A percentile compares a stretch with the other conserved stretches of the same genome.
These are phyloP conservation scores for Aspergillus transmontanensis DNA, from an alignment of 2,329 filamentous ascomycete species.

Conservation along the genomic window DNA sequence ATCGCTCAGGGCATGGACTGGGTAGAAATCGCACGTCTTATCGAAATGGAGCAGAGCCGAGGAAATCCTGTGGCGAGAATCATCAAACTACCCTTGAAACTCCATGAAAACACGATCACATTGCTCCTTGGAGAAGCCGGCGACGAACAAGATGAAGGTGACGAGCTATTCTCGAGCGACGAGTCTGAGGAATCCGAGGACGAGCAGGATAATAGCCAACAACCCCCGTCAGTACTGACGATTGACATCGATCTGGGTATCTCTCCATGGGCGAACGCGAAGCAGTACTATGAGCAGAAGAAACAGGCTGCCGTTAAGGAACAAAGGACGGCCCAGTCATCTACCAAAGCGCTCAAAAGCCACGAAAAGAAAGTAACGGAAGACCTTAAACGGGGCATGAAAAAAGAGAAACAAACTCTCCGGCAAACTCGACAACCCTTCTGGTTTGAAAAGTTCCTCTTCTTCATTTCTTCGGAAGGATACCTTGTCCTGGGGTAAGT, in stretches of 20 bases:
- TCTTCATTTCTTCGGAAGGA: constrained; percentile 93
- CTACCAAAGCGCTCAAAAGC: constrained; percentile 80
- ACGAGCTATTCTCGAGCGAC: constrained; percentile 64
- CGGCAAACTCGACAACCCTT: constrained; percentile 79
- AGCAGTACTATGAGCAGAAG: constrained; percentile 89
- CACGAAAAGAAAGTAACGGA: constrained; percentile 85
- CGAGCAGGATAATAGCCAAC: constrained; percentile 31
- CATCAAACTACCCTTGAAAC: constrained; percentile 83
- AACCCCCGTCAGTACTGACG: constrained; percentile 53
- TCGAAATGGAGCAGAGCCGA: constrained; percentile 81
- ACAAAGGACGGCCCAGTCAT: constrained; percentile 81
- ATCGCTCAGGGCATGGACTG: constrained; percentile 96
- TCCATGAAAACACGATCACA: constrained; percentile 87
- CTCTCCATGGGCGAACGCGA: constrained; percentile 85
- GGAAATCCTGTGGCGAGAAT: constrained; percentile 83
- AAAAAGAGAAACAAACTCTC: constrained; percentile 86
- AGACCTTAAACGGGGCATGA: constrained; percentile 83
- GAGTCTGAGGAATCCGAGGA: constrained; percentile 54
- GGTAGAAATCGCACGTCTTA: constrained; percentile 84
- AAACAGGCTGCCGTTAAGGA: constrained; percentile 82
- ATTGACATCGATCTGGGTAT: constrained; percentile 84
- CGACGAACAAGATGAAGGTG: constrained; percentile 65
- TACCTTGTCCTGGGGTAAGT: constrained; percentile 78
- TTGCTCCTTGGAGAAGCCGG: constrained; percentile 73
- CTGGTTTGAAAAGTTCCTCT: constrained; percentile 98